Percentiles rank a stretch among this genome's conserved stretches.
These are phyloP conservation scores for Hondaea fermentalgiana DNA, from an alignment of 108 stramenopile genomes.

Conservation along the genomic window DNA sequence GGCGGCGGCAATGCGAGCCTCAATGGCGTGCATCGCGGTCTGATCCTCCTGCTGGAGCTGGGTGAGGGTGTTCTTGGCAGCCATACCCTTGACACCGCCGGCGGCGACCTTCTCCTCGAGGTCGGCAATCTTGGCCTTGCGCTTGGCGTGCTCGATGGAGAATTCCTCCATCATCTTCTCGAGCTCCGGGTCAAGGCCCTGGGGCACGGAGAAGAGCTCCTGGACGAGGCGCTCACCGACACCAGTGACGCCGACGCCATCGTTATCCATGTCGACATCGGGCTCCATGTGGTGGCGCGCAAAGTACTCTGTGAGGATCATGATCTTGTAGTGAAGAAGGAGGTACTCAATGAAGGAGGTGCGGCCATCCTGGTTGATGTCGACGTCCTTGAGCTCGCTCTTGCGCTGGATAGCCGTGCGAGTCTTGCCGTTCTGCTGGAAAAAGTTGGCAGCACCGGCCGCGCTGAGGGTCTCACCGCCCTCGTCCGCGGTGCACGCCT, in stretches of 20 bases:
- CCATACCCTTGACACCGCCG: conserved; percentile 18
- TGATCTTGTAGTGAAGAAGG: conserved; percentile 13
- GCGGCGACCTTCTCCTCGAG: background rate
- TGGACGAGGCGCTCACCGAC: conserved; percentile 1
- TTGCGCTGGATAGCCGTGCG: background rate
- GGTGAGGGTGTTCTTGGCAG: background rate
- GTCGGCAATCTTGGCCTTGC: background rate
- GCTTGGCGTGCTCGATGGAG: background rate
- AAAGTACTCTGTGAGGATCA: background rate
- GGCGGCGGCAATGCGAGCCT: background rate
- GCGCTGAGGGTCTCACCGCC: background rate
- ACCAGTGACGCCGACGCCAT: background rate
- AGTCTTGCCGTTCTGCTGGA: conserved; percentile 7
- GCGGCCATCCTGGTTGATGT: background rate
- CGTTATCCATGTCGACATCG: background rate
- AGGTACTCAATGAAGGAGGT: conserved; percentile 3
- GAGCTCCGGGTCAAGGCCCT: background rate
- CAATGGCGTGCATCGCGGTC: background rate
- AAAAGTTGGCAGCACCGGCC: background rate
- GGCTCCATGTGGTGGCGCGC: background rate
- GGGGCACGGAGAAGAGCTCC: conserved; percentile 4
- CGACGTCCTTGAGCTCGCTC: conserved; percentile 5
- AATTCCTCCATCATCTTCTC: background rate
- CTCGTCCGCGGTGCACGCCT: background rate
- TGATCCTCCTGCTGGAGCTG: background rate